Evolutionary conservation across 371 early-diverging fungal species (phyloP).

Genomic region (Lichtheimia corymbifera): DNA sequence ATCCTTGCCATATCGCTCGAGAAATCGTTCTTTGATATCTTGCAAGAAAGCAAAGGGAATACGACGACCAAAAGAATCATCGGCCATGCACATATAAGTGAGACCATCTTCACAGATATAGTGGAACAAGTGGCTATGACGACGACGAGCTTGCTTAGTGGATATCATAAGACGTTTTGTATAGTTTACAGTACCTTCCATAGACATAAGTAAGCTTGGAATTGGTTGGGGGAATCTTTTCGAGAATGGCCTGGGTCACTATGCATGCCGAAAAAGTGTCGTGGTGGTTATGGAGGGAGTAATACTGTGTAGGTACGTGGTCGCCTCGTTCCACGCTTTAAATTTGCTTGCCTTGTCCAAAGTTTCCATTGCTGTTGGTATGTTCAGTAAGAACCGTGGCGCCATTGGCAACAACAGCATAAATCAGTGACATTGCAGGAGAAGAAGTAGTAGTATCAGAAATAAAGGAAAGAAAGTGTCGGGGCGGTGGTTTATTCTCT

Average conservation of each 20-base stretch:
- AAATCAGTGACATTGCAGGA: conserved; percentile 65
- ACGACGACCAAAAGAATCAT: conserved; percentile 85
- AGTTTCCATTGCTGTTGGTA: conserved; percentile 77
- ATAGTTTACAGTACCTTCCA: too few species aligned
- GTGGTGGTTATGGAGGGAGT: neutral
- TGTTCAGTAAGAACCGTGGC: conserved; percentile 77
- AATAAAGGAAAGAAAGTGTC: too few species aligned
- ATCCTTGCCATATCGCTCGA: conserved; percentile 59
- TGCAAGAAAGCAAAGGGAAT: conserved; percentile 90
- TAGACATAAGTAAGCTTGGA: conserved; percentile 90
- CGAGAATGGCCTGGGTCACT: conserved; percentile 87
- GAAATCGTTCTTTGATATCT: conserved; percentile 74
- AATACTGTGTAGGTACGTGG: neutral
- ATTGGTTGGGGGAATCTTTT: conserved; percentile 88
- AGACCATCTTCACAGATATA: conserved; percentile 81
- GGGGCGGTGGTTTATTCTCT: too few species aligned
- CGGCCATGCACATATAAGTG: conserved; percentile 89
- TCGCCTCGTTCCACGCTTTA: neutral
- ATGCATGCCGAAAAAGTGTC: conserved; percentile 7
- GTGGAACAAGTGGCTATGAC: conserved; percentile 89
- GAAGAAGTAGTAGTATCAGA: too few species aligned
- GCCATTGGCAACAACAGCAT: conserved; percentile 75
- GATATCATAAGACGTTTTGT: too few species aligned
- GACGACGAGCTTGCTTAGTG: too few species aligned
- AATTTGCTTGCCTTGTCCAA: conserved; percentile 48